A percentile compares a stretch with the other conserved stretches of the same genome.
phyloP scores from a whole-genome alignment of 2,329 filamentous ascomycete genomes.

The Hypoxylon sp. region DNA sequence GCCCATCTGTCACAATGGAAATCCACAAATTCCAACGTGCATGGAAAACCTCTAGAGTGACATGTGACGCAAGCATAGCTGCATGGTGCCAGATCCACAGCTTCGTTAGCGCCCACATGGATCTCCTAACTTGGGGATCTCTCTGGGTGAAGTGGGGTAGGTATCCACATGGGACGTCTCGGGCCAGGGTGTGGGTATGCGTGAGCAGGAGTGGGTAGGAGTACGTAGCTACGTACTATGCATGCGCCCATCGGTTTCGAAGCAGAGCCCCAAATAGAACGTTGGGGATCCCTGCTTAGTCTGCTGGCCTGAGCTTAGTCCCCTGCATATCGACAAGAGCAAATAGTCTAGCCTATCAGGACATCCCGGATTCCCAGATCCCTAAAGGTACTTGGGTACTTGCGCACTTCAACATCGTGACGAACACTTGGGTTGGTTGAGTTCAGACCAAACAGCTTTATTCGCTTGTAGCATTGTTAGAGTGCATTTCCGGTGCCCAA shows the following conservation, averaged over 20 bases:
- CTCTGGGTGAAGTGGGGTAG: conserved; percentile 31
- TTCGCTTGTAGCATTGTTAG: neutral
- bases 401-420: conserved; percentile 31
- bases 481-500: conserved; percentile 8
- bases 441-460: conserved; percentile 16
- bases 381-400: conserved; percentile 37
- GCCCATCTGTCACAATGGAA: conserved; percentile 21
- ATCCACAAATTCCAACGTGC: conserved; percentile 29
- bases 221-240: conserved; percentile 35
- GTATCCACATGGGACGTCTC: conserved; percentile 42
- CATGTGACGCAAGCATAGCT: conserved; percentile 48
- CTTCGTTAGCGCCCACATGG: conserved; percentile 33
- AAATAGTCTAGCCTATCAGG: conserved; percentile 39
- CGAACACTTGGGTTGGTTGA: conserved; percentile 19
- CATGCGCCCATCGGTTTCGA: conserved; percentile 41
- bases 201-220: conserved; percentile 19
- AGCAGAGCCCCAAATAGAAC: conserved; percentile 49
- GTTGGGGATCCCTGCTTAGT: conserved; percentile 43
- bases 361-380: conserved; percentile 14
- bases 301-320: conserved; percentile 36
- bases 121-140: conserved; percentile 44
- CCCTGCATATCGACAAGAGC: conserved; percentile 47
- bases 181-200: conserved; percentile 40
- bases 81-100: conserved; percentile 42
- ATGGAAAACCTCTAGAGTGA: conserved; percentile 35